Evolutionary conservation across 768 basidiomycete genomes (phyloP), one percentile per base, ranked within the genome.

Genomic region (Termitomyces sp.): DNA sequence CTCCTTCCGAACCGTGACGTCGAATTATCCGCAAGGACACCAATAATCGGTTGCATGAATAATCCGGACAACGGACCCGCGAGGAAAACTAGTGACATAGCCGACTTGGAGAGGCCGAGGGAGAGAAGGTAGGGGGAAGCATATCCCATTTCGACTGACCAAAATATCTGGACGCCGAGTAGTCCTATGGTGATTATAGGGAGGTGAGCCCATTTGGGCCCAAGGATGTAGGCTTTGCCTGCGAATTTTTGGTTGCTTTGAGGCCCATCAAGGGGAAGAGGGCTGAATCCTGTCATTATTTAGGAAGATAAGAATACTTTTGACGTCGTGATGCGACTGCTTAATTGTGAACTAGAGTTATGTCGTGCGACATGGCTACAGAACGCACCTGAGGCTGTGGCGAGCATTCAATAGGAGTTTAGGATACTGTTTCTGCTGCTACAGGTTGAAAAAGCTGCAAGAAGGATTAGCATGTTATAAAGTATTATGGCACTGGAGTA

Each of bases 131-230:
- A 98, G 0, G 95, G 95, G 0, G 94, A 85, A 14, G 83, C 86
- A 60, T 96, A 95, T 0, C 91, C 88, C 92, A 97, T 95, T 66
- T 97, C 95, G 12, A 96, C 87, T 1, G 89, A 89, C 95, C 95
- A 97, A 46, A 96, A 83, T 59, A 93, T 84, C 68, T 92, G 90
- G 0, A 95, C 85, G 6, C 95, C 95, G 3, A 93, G 71, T 51
- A 95, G 73, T 0, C 91, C 89, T 7, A 94, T 65, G 0, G 93
- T 95, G 38, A 96, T 70, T 3, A 80, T 76, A 1, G 90, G 88
- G 27, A 90, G 70, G 46, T 82, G 84, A 0, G 80, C 67, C 85
- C 86, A 91, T 59, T 65, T 61, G 0, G 92, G 92, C 0, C 91
- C 90, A 6, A 79, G 61, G 27, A 93, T 82, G 56, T 73, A 78